Base-by-base conservation (phyloP, 148 eudicot species). In the Cornus controversa region DNA sequence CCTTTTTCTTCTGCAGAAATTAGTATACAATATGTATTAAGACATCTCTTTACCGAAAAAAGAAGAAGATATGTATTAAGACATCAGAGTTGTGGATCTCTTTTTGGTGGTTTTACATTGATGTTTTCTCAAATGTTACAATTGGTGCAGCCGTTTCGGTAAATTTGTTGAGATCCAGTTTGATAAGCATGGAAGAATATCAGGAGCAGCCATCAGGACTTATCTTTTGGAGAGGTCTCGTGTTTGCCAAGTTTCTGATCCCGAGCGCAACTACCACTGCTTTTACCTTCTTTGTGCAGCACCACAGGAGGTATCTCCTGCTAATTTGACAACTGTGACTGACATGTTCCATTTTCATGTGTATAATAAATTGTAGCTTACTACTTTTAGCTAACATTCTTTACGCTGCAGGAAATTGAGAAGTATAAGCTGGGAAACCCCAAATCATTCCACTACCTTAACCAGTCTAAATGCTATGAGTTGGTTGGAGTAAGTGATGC, bases 241-340 rank as follows among this genome's bases (percentile, higher is more conserved):
- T 81, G 99, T 96, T 77, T 92, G 97, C 86, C 99, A 96, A 85
- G 65, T 92, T 74, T 89, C 82, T 77, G 91, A 93, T 86, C 99
- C 99, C 67, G 99, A 96, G 81, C 93, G 99, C 71, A 96, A 95
- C 83, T 95, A 95, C 83, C 99, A 95, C 86, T 93, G 97, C 90
- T 95, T 95, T 92, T 95, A 95, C 86, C 90, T 93, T 79, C 92
- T 95, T 73, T 95, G 99, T 89, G 96, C 99, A 70, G 99, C 99
- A 74, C 99, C 99, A 66, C 92, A 88, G 79, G 99, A 96, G 97
- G 99, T 92, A 81, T 60, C 20, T 47, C 67, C 47, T 66, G 62
- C 71, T 79, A 45, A 31, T 72, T 16, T 69, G 73, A 54, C 13
- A 72, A 13, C 72, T 53, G 28, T 47, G 40, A 54, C 31, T 26